phyloP scores from a whole-genome alignment of 768 basidiomycete species.

The Pisolithus tinctorius region DNA sequence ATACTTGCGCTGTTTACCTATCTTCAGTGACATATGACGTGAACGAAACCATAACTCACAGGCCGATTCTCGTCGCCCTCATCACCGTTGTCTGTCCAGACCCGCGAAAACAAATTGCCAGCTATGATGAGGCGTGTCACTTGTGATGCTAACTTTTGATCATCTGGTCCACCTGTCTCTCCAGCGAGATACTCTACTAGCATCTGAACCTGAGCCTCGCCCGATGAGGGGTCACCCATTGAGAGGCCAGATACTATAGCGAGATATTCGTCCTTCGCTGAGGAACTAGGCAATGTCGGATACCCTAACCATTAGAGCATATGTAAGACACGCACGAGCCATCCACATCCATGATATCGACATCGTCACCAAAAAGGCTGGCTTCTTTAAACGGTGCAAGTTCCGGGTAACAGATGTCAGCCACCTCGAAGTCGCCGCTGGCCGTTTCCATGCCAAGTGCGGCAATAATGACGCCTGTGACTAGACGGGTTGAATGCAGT shows the following conservation, averaged over 20 bases:
- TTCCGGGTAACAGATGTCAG: slow-evolving; percentile 81
- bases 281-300: slow-evolving; percentile 6
- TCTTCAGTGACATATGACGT: slow-evolving; percentile 7
- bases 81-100: slow-evolving; percentile 28
- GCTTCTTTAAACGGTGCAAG: slow-evolving; percentile 50
- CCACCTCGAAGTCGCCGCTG: slow-evolving; percentile 88
- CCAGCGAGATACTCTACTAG: slow-evolving; percentile 86
- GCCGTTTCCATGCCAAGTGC: slow-evolving; percentile 87
- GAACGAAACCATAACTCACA: slow-evolving; percentile 33
- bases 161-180: slow-evolving; percentile 66
- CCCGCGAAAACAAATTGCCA: slow-evolving; percentile 76
- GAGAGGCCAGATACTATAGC: slow-evolving; percentile 83
- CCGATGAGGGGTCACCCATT: slow-evolving; percentile 54
- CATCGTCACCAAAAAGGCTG: slow-evolving; percentile 20
- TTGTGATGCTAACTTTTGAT: slow-evolving; percentile 57
- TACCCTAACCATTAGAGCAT: slow-evolving; percentile 8
- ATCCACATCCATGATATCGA: slow-evolving; percentile 63
- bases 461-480: slow-evolving; percentile 89
- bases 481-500: slow-evolving; percentile 54
- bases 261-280: slow-evolving; percentile 62
- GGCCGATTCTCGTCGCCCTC: slow-evolving; percentile 46
- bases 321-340: slow-evolving; percentile 34
- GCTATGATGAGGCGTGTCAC: slow-evolving; percentile 85
- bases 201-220: slow-evolving; percentile 75
- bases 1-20: slow-evolving; percentile 48